Evolutionary conservation across 106 monocot species (phyloP).

Genomic region (Platanthera guangdongensis): DNA sequence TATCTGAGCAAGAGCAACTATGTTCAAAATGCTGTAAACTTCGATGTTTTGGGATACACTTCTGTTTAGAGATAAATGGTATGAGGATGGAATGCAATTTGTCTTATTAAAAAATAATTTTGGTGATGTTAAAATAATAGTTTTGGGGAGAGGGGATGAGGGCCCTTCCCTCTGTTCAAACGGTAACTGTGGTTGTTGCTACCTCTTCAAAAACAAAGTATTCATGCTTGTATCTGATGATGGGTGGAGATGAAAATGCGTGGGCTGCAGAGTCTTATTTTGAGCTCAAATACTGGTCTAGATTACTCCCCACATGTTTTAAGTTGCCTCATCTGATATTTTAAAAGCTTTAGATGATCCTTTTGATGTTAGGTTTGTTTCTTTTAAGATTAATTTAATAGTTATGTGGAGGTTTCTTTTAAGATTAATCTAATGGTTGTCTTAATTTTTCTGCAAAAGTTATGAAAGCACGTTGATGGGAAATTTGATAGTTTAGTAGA

Average conservation of each 20-base stretch:
- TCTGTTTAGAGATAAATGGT: slow-evolving; percentile 18
- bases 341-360: not conserved
- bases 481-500: too few relatives aligned
- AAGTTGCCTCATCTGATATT: not conserved
- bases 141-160: slow-evolving; percentile 17
- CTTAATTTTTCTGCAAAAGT: not conserved
- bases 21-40: not conserved
- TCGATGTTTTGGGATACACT: not conserved
- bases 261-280: slow-evolving; percentile 24
- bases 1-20: too few relatives aligned
- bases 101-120: slow-evolving; percentile 27
- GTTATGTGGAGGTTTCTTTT: not conserved
- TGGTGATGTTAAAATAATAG: slow-evolving; percentile 19
- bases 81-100: slow-evolving; percentile 47
- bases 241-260: slow-evolving; percentile 46
- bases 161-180: slow-evolving; percentile 41
- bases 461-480: too few relatives aligned
- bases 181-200: slow-evolving; percentile 44
- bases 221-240: slow-evolving; percentile 30
- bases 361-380: not conserved
- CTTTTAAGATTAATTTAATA: not conserved
- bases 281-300: slow-evolving; percentile 25
- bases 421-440: not conserved
- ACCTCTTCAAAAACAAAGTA: slow-evolving; percentile 44
- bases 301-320: slow-evolving; percentile 18